Conservation (phyloP, 805 yeast genomes). For the Candida sonorensis region DNA sequence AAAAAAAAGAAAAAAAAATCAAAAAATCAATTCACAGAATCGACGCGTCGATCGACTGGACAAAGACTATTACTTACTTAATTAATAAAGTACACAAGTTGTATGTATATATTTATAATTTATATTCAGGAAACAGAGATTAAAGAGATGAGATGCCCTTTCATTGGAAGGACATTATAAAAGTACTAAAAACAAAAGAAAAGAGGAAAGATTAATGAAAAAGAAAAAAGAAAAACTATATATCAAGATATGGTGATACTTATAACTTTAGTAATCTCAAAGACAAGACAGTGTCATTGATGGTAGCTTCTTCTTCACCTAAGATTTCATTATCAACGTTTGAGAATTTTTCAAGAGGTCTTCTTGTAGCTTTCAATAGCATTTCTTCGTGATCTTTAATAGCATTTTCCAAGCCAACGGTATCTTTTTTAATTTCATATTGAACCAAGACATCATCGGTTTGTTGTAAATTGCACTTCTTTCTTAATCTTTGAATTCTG, state of each 20-base stretch:
- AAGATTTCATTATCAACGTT: conserved; percentile 46
- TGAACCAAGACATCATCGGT: conserved; percentile 93
- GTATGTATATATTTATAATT: no score
- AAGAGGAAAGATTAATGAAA: not conserved
- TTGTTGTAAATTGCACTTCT: conserved; percentile 90
- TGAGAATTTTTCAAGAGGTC: conserved; percentile 44
- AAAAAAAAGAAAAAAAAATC: no score
- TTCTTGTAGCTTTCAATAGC: conserved; percentile 70
- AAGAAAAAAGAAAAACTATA: not conserved
- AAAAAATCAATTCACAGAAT: no score
- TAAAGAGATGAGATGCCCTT: no score
- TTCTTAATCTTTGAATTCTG: conserved; percentile 95
- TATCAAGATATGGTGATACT: no score
- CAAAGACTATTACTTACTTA: no score
- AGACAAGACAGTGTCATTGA: conserved; percentile 71
- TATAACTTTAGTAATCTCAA: conserved; percentile 70
- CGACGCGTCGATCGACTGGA: no score
- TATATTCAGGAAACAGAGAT: no score
- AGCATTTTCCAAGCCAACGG: conserved; percentile 56
- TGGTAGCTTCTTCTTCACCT: conserved; percentile 82
- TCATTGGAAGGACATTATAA: no score
- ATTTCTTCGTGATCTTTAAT: conserved; percentile 59
- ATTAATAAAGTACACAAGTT: no score
- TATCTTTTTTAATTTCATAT: conserved; percentile 63
- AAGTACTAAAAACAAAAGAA: no score